Evolutionary conservation across 2,329 filamentous ascomycete species (phyloP).

Genomic region (Cryphonectria radicalis): DNA sequence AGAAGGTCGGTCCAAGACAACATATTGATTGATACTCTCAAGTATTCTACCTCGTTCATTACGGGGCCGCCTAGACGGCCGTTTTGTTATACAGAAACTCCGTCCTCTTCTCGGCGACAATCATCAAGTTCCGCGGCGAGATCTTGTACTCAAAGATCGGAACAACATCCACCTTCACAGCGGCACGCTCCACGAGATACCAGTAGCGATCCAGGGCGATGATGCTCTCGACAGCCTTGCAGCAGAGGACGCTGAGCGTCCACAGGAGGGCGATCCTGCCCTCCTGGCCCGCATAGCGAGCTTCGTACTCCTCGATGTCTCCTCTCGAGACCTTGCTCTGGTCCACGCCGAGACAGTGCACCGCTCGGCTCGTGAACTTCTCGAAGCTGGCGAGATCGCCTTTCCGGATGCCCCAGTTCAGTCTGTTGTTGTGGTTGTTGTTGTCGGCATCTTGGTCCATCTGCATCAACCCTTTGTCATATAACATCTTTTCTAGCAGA

Average conservation of each 20-base stretch:
- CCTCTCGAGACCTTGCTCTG: slow-evolving; percentile 24
- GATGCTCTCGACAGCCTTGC: slow-evolving; percentile 40
- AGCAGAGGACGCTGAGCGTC: slow-evolving; percentile 40
- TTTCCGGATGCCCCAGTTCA: slow-evolving; percentile 40
- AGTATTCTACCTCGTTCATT: not conserved
- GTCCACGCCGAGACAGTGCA: slow-evolving; percentile 34
- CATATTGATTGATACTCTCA: too few species aligned
- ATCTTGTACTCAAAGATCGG: slow-evolving; percentile 35
- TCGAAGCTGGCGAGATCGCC: slow-evolving; percentile 35
- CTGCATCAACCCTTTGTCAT: slow-evolving; percentile 33
- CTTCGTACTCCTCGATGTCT: slow-evolving; percentile 36
- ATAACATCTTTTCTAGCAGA: slow-evolving; percentile 23
- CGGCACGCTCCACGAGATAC: slow-evolving; percentile 36
- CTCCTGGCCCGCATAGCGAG: slow-evolving; percentile 32
- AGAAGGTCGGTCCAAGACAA: too few species aligned
- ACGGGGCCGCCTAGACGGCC: not conserved
- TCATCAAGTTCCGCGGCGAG: slow-evolving; percentile 36
- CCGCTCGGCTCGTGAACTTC: slow-evolving; percentile 36
- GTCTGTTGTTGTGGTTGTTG: slow-evolving; percentile 29
- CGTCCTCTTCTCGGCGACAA: slow-evolving; percentile 34
- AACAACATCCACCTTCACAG: slow-evolving; percentile 34
- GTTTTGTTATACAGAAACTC: not conserved
- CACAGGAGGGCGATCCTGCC: slow-evolving; percentile 39
- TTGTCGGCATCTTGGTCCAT: slow-evolving; percentile 16
- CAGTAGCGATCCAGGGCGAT: slow-evolving; percentile 40